Base-by-base conservation (phyloP, 2,329 filamentous ascomycete genomes). In the Fusarium mundagurra region DNA sequence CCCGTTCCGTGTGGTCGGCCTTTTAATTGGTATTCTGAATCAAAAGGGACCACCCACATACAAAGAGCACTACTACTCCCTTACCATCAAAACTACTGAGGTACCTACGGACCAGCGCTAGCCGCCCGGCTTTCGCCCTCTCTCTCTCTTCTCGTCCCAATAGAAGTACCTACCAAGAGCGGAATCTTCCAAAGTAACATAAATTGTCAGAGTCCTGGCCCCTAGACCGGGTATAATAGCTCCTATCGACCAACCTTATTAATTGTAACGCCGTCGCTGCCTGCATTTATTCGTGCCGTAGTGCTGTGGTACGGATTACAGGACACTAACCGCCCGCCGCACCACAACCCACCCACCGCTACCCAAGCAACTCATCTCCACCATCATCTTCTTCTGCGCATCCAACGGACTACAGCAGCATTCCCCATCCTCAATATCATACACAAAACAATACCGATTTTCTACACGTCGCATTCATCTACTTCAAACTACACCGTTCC, bases 21-120 rank as follows among this genome's bases (percentile, higher is more conserved):
- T 77, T 76, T 66, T 41, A 64, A 65, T 67, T 70, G 72, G 65
- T 61, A 75, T 68, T 69, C 74, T 75, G 45, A 64, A 76, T 65
- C 61, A 65, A 64, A 59, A 57, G 59, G 48, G 61, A 74, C 55
- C 71, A 71, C 57, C 70, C 61, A 73, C 53, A 53, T 31, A 55
- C 18, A 48, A 16, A 39, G 24, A 36, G 48, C 24, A 34, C 38
- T 18, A 38, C 18, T 31, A 14, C 22, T 58, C 54, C 31, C 55
- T 36, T 48, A 47, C 55, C 27, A 34, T n/a, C 31, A 34, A 45
- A 20, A 20, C 54, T 33, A 47, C 38, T 39, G 20, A 39, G 20
- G 18, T 39, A 39, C 38, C 22, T 41, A 22, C 22, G 44, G 34
- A 51, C 44, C 45, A 55, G 45, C 34, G 27, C 61, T 67, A 68